phyloP scores from a whole-genome alignment of 1,139 yeast species.

The Petasospora rhodanensis region DNA sequence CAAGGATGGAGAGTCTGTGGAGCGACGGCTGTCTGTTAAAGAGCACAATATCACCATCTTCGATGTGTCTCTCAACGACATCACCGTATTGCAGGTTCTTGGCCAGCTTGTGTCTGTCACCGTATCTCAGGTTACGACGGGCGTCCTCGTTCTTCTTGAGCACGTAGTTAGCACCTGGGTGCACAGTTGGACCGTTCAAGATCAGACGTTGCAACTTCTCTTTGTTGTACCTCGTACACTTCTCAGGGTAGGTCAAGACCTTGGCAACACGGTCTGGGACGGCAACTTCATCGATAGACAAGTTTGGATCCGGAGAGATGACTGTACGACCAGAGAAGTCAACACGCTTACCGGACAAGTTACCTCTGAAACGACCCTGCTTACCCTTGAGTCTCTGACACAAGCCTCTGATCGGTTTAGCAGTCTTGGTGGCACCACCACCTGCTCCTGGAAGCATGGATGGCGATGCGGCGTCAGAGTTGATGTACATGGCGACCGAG shows the following conservation, averaged over 20 bases:
- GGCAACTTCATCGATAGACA: constrained; percentile 93
- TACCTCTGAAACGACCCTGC: constrained; percentile 98
- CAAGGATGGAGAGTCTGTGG: constrained; percentile 88
- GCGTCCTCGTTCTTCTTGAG: constrained; percentile 79
- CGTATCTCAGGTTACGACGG: constrained; percentile 84
- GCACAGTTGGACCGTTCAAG: constrained; percentile 78
- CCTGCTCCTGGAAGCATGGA: constrained; percentile 64
- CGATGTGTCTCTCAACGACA: constrained; percentile 94
- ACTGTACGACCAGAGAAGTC: constrained; percentile 98
- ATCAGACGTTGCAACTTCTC: constrained; percentile 70
- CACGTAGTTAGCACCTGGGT: constrained; percentile 96
- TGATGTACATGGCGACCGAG: constrained; percentile 95
- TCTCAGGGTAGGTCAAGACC: constrained; percentile 93
- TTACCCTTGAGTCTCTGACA: constrained; percentile 98
- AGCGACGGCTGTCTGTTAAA: constrained; percentile 98
- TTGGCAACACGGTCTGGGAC: constrained; percentile 97
- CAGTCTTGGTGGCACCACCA: constrained; percentile 51
- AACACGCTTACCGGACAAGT: constrained; percentile 95
- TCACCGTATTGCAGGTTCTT: constrained; percentile 79
- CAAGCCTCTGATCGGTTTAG: constrained; percentile 90
- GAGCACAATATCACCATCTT: constrained; percentile 93
- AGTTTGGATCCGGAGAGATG: constrained; percentile 97
- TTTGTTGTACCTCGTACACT: constrained; percentile 82
- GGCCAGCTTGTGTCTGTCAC: constrained; percentile 78
- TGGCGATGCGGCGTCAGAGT: constrained; percentile 91